Evolutionary conservation across 2,329 filamentous ascomycete species (phyloP), one percentile per base, ranked within the genome.

Genomic region (Trichoderma endophyticum): DNA sequence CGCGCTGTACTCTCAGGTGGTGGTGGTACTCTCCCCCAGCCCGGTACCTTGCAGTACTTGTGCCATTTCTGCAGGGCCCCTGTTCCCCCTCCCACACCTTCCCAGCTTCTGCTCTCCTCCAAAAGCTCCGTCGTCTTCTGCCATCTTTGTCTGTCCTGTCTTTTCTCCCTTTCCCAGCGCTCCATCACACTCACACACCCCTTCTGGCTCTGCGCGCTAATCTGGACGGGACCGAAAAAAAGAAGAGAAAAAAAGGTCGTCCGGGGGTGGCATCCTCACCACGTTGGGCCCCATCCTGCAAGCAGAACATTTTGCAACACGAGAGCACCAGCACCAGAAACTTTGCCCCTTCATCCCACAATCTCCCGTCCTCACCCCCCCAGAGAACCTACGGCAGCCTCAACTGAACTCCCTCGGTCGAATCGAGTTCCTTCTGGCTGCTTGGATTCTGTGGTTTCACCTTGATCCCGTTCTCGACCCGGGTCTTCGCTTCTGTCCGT

Each of bases 131-230:
- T 56, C 51, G 39, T 62, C 39, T 61, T 56, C 14, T 12, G 63
- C 56, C 56, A 60, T 54, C 48, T 59, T 24, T 28, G 21, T 39
- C 59, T 39, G 54, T 59, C 39, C 59, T 39, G 54, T 64, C 39
- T 56, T 21, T 24, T 59, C 30, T 24, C 30, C 24, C 63, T 36
- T 67, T 60, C 70, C 56, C 69, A 59, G 34, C 15, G 57, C 64
- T 56, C 67, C 64, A 21, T 30, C 28, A 28, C 36, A 62, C 65
- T 32, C 64, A 36, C 71, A 66, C 64, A 30, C 67, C 48, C 57
- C 48, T 70, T 70, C 26, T 64, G 36, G 36, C 61, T 57, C 60
- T 70, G 60, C 54, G 69, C 69, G 69, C 69, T 71, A 71, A 71
- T 64, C 69, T 71, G 28, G 54, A 66, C 69, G 60, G 30, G 32